Evolutionary conservation across 208 protist species (phyloP).

Genomic region (Naegleria gruberi): DNA sequence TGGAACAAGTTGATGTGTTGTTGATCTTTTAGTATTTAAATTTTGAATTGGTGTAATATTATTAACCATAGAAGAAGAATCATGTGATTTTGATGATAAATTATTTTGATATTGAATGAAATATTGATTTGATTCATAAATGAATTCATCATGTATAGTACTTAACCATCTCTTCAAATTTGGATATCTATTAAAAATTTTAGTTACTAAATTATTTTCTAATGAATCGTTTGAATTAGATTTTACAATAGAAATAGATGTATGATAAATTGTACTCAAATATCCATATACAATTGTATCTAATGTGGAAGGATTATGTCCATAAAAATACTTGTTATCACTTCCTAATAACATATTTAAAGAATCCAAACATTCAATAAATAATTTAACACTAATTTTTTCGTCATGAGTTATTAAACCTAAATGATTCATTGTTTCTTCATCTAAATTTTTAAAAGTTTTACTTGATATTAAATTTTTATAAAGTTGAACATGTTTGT

Average conservation of each 20-base stretch:
- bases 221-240: too few species aligned
- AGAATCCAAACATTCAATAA: neutral
- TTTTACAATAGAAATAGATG: neutral
- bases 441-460: neutral
- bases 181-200: neutral
- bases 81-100: too few species aligned
- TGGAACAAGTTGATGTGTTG: neutral
- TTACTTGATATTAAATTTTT: neutral
- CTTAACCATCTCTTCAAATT: neutral
- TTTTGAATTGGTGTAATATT: neutral
- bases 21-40: neutral
- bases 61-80: neutral
- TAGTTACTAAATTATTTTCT: neutral
- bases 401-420: neutral
- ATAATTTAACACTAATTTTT: neutral
- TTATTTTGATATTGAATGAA: neutral
- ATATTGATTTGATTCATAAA: neutral
- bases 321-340: neutral
- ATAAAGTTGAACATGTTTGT: neutral
- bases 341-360: neutral
- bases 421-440: neutral
- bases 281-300: neutral
- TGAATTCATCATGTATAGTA: neutral
- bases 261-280: neutral
- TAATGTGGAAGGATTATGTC: neutral